Evolutionary conservation across 2,329 filamentous ascomycete species (phyloP).

Genomic region (Acrocalymma vagum): DNA sequence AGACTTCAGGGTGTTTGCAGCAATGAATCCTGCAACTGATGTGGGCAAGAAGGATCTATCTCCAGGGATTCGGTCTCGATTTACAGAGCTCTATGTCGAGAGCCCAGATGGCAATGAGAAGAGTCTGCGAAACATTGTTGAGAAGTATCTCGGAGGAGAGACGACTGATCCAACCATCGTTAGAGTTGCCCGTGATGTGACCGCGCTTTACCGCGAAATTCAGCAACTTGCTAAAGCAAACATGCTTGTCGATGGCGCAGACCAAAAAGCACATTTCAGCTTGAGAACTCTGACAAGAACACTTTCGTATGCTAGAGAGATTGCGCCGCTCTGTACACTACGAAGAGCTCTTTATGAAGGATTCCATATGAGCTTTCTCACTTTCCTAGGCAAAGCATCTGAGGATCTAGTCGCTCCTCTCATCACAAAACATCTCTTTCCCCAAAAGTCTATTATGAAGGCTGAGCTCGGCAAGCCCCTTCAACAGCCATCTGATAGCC

Average conservation of each 20-base stretch:
- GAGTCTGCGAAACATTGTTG: slow-evolving; percentile 87
- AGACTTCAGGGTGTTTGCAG: slow-evolving; percentile 94
- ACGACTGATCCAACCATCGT: slow-evolving; percentile 73
- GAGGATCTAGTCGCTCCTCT: slow-evolving; percentile 80
- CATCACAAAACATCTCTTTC: slow-evolving; percentile 82
- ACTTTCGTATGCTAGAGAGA: slow-evolving; percentile 85
- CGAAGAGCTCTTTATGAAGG: slow-evolving; percentile 91
- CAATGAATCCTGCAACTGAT: slow-evolving; percentile 99
- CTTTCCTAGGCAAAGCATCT: slow-evolving; percentile 82
- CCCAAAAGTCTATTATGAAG: slow-evolving; percentile 72
- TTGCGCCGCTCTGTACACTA: slow-evolving; percentile 83
- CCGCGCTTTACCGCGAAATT: slow-evolving; percentile 86
- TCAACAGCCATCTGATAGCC: slow-evolving; percentile 77
- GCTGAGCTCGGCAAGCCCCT: slow-evolving; percentile 81
- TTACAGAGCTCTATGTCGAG: slow-evolving; percentile 94
- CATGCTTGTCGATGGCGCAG: slow-evolving; percentile 89
- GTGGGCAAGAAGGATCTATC: slow-evolving; percentile 95
- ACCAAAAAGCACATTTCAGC: slow-evolving; percentile 96
- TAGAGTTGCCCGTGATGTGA: slow-evolving; percentile 80
- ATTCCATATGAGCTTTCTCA: slow-evolving; percentile 97
- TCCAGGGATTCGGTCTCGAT: slow-evolving; percentile 85
- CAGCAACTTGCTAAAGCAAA: slow-evolving; percentile 84
- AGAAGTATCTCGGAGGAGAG: slow-evolving; percentile 79
- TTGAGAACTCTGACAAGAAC: slow-evolving; percentile 91
- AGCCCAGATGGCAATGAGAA: slow-evolving; percentile 88